Conservation (phyloP, 768 basidiomycete species). For the Termitomyces sp. region DNA sequence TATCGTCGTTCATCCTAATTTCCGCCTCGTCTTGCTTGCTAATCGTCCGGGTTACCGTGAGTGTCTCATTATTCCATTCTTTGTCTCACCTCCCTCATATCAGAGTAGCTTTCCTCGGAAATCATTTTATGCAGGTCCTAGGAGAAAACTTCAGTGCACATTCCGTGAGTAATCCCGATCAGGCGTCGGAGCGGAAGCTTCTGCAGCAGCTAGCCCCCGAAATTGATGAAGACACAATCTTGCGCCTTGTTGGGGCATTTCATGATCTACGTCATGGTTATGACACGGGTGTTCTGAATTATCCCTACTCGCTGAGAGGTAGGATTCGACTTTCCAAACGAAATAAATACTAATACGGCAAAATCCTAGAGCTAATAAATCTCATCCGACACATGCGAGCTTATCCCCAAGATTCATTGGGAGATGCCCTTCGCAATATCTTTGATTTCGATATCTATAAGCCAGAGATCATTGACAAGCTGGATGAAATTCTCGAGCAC, state of each 20-base stretch:
- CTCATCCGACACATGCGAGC: conserved; percentile 61
- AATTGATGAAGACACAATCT: conserved; percentile 47
- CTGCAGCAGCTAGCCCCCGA: conserved; percentile 62
- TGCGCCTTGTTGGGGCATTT: conserved; percentile 60
- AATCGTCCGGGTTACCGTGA: conserved; percentile 70
- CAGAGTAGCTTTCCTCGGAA: conserved; percentile 63
- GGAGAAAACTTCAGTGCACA: conserved; percentile 70
- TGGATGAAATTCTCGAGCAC: conserved; percentile 53
- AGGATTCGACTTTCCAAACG: neutral
- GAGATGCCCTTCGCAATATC: conserved; percentile 58
- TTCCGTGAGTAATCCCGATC: conserved; percentile 65
- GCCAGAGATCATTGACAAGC: conserved; percentile 59
- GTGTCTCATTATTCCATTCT: conserved; percentile 25
- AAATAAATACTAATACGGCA: neutral
- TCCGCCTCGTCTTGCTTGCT: conserved; percentile 60
- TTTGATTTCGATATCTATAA: conserved; percentile 73
- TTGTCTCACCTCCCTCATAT: neutral
- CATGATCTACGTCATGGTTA: conserved; percentile 59
- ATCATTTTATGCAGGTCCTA: conserved; percentile 69
- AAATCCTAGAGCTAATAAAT: conserved; percentile 55
- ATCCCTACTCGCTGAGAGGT: conserved; percentile 70
- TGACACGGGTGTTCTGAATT: conserved; percentile 54
- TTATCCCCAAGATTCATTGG: conserved; percentile 56
- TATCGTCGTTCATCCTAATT: conserved; percentile 60
- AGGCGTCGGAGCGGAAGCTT: conserved; percentile 59